These are phyloP conservation scores for Quercus lobata DNA, from an alignment of 331 rosid genomes.

Conservation along the genomic window DNA sequence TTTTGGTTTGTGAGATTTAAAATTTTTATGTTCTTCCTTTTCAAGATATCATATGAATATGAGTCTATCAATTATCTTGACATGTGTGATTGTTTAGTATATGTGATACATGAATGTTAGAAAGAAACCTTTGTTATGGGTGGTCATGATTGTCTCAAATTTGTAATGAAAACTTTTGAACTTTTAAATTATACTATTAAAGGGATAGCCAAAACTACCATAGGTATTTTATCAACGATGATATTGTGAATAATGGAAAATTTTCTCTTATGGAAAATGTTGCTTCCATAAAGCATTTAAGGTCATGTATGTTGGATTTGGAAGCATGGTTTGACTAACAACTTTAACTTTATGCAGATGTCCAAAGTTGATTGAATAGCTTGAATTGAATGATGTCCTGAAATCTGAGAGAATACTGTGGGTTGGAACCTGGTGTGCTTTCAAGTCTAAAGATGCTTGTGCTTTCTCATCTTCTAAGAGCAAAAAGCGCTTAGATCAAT, in stretches of 20 bases:
- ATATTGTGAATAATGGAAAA: neutral
- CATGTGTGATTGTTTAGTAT: neutral
- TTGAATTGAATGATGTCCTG: constrained; percentile 10
- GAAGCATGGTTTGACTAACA: too few species aligned
- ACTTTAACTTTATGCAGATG: too few species aligned
- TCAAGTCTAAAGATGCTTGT: constrained; percentile 14
- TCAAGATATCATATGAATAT: neutral
- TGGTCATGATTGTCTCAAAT: neutral
- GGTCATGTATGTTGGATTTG: too few species aligned
- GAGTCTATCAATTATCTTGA: neutral
- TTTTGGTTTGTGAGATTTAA: neutral
- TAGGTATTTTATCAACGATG: neutral
- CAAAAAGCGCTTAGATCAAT: neutral
- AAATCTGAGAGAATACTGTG: constrained; percentile 5
- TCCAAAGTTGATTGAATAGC: too few species aligned
- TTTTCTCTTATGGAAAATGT: too few species aligned
- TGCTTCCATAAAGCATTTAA: too few species aligned
- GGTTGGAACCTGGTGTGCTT: neutral
- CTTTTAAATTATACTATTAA: neutral
- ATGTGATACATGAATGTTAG: neutral
- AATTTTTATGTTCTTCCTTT: neutral
- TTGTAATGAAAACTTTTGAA: neutral
- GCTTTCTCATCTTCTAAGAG: constrained; percentile 1
- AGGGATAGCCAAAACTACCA: neutral
- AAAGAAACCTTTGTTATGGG: neutral